These are phyloP conservation scores for Chlamydomonas asymmetrica DNA, from an alignment of 139 green algal genomes.

Conservation along the genomic window DNA sequence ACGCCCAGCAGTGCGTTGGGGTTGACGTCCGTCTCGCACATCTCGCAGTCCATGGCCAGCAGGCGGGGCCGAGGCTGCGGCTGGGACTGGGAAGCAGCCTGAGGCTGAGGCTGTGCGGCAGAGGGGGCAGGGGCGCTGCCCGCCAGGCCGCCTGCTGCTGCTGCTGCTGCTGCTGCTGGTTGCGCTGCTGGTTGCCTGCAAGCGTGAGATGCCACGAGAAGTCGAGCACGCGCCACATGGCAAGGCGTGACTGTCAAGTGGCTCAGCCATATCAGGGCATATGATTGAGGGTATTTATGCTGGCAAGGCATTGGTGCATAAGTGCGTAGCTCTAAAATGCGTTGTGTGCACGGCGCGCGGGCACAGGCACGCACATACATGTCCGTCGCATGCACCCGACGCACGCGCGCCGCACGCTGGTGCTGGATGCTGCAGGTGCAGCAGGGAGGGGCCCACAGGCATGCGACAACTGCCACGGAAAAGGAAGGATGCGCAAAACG, in stretches of 20 bases:
- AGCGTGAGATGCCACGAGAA: background rate
- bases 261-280: no score
- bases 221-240: background rate
- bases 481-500: background rate
- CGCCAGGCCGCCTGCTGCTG: background rate
- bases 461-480: background rate
- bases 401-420: background rate
- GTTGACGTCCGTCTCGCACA: slow-evolving; percentile 52
- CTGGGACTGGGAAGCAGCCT: background rate
- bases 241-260: background rate
- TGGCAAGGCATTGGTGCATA: no score
- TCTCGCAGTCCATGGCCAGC: slow-evolving; percentile 67
- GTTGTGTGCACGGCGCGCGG: no score
- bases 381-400: background rate
- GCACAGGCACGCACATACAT: background rate
- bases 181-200: background rate
- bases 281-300: no score
- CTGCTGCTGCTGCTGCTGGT: background rate
- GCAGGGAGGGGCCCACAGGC: background rate
- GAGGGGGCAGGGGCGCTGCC: background rate
- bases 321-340: no score
- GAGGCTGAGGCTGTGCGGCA: background rate
- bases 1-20: slow-evolving; percentile 47
- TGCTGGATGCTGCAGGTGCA: background rate
- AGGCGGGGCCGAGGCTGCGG: slow-evolving; percentile 19